Base-by-base conservation (phyloP, 2,329 filamentous ascomycete genomes). In the Paraphaeosphaeria sporulosa region DNA sequence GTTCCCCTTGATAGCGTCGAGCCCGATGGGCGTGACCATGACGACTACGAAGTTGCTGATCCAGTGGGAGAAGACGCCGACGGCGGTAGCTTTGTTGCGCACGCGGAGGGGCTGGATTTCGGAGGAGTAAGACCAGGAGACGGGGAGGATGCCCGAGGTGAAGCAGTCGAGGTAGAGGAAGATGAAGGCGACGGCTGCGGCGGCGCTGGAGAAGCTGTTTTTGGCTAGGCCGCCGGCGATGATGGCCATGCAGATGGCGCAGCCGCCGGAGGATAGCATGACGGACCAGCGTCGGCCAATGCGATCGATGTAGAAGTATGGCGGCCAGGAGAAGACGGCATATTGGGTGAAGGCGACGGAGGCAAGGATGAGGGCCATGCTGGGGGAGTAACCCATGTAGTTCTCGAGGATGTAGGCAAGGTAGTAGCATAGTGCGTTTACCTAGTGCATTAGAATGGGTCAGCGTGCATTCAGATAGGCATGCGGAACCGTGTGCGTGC, bases 271-370 rank as follows among this genome's bases (percentile, higher is more conserved):
- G 46, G 46, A 48, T 13, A 48, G 46, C 46, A 48, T 48, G 25
- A 30, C 46, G 25, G 46, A 48, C 46, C 46, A 48, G 23, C 46
- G 46, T 4, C 46, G 46, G 2, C 46, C 46, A 13, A 48, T 48
- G 25, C 46, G 23, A 25, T 48, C 46, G 46, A 32, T 48, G 46
- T 48, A 48, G 46, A 48, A 48, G 46, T 48, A 30, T 3, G 46
- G 46, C 10, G 46, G 46, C 46, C 46, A 48, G 25, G 46, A 48
- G 46, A 48, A 48, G 15, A 48, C 46, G 46, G 46, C 46, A 7
- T 48, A 48, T 23, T 48, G 46, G 15, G 36, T 52, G 49, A 52
- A 52, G 21, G 32, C 49, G 49, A 52, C 49, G 32, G 49, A 38
- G n/a, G 48, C 27, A 17, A 52, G 36, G 32, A 52, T 52, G 3